A percentile compares a stretch with the other conserved stretches of the same genome.
These are phyloP conservation scores for Cadophora sp. DNA, from an alignment of 2,329 filamentous ascomycete genomes.

Conservation along the genomic window DNA sequence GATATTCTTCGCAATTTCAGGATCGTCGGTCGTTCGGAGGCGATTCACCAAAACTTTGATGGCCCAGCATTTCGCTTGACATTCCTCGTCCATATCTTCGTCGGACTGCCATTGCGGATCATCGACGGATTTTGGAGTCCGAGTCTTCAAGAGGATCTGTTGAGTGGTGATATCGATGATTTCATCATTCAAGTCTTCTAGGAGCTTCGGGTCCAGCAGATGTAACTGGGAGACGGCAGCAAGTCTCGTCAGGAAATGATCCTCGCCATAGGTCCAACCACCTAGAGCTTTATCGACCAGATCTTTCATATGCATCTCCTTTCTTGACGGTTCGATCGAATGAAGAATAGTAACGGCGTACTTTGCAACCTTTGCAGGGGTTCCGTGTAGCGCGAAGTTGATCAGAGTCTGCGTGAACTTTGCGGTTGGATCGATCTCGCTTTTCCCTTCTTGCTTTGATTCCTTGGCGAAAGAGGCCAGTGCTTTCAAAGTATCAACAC, in stretches of 20 bases:
- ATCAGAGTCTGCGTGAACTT: conserved; percentile 83
- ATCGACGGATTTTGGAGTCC: conserved; percentile 62
- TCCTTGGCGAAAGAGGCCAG: conserved; percentile 85
- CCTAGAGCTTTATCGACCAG: conserved; percentile 79
- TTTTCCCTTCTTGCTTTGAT: conserved; percentile 63
- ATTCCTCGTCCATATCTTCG: conserved; percentile 77
- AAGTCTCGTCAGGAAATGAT: conserved; percentile 78
- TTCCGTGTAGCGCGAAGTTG: conserved; percentile 82
- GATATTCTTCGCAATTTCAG: conserved; percentile 60
- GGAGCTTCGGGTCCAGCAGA: conserved; percentile 74
- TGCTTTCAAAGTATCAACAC: conserved; percentile 92
- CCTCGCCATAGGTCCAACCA: conserved; percentile 73
- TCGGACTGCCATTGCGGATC: conserved; percentile 73
- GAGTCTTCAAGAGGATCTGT: conserved; percentile 74
- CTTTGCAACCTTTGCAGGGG: conserved; percentile 84
- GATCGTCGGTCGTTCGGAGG: conserved; percentile 64
- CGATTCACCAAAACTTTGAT: conserved; percentile 88
- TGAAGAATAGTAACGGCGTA: conserved; percentile 87
- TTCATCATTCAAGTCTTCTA: conserved; percentile 75
- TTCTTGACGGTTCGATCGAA: conserved; percentile 67
- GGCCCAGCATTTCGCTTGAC: conserved; percentile 82
- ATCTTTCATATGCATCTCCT: conserved; percentile 85
- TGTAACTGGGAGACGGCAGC: conserved; percentile 77
- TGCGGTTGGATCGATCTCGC: conserved; percentile 81
- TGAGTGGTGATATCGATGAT: conserved; percentile 81